These are phyloP conservation scores for Mallotus repandus DNA, from an alignment of 441 rosid genomes.

Conservation along the genomic window DNA sequence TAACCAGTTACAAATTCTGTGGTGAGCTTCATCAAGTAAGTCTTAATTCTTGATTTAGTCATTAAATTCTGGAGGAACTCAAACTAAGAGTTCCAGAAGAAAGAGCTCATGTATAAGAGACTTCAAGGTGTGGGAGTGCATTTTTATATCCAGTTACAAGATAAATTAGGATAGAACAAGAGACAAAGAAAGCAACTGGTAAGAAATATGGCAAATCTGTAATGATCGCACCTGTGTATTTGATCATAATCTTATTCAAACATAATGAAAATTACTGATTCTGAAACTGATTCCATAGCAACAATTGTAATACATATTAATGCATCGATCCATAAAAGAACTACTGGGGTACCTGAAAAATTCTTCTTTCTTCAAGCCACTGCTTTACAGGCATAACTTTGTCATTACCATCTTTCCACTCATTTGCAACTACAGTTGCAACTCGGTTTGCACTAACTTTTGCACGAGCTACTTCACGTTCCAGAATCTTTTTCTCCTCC, in stretches of 20 bases:
- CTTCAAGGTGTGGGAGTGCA: background rate
- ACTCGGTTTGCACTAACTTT: constrained; percentile 30
- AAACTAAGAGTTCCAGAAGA: background rate
- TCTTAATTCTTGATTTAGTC: background rate
- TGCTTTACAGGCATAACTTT: constrained; percentile 33
- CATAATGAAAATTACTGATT: background rate
- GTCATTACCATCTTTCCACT: constrained; percentile 33
- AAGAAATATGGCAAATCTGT: background rate
- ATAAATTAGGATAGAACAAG: background rate
- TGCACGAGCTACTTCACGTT: constrained; percentile 33
- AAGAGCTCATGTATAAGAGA: background rate
- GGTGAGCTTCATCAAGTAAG: background rate
- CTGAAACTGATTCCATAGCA: background rate
- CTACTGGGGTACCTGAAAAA: constrained; percentile 10
- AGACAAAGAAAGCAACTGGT: background rate
- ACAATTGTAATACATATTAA: background rate
- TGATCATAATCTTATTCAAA: background rate
- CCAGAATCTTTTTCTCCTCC: constrained; percentile 28
- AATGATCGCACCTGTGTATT: background rate
- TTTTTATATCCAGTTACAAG: background rate
- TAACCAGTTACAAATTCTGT: background rate
- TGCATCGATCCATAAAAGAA: background rate
- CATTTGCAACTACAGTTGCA: constrained; percentile 32
- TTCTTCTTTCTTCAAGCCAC: constrained; percentile 32
- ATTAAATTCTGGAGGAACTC: background rate